Percentiles rank a stretch among this genome's conserved stretches.
Evolutionary conservation across 2,329 filamentous ascomycete species (phyloP).

Genomic region (Phoma herbarum): DNA sequence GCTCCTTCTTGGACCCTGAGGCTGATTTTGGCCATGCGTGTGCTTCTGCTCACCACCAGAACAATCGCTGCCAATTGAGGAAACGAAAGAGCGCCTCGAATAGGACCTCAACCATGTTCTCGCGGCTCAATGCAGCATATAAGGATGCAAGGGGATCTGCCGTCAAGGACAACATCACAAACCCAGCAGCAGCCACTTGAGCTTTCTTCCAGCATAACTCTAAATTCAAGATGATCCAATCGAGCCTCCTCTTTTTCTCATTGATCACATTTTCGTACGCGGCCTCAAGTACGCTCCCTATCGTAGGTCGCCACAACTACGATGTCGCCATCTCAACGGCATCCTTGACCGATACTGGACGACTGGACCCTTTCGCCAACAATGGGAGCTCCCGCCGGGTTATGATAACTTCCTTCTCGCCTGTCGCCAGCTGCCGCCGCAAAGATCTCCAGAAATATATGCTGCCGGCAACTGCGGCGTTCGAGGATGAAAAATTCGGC

Average conservation of each 20-base stretch:
- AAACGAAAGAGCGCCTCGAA: background rate
- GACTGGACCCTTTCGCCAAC: constrained; percentile 35
- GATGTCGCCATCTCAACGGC: constrained; percentile 27
- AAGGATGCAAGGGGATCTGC: background rate
- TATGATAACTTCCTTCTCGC: constrained; percentile 39
- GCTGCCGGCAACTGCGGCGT: constrained; percentile 33
- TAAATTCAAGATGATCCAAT: background rate
- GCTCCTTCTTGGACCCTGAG: background rate
- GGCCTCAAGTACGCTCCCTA: constrained; percentile 15
- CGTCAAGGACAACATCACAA: background rate
- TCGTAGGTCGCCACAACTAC: constrained; percentile 23
- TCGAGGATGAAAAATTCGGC: constrained; percentile 33
- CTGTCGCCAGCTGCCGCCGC: constrained; percentile 25
- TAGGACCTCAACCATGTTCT: background rate
- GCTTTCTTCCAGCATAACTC: background rate
- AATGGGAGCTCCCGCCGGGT: constrained; percentile 29
- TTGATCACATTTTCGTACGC: background rate
- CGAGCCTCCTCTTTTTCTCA: background rate
- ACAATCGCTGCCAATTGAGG: background rate
- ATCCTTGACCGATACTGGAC: constrained; percentile 28
- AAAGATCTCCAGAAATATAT: constrained; percentile 30
- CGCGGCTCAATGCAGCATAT: background rate
- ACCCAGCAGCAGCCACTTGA: background rate
- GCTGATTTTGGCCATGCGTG: background rate
- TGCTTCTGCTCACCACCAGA: background rate